Base-by-base conservation (phyloP, 768 basidiomycete genomes). In the Rhodosporidiobolus sp. region DNA sequence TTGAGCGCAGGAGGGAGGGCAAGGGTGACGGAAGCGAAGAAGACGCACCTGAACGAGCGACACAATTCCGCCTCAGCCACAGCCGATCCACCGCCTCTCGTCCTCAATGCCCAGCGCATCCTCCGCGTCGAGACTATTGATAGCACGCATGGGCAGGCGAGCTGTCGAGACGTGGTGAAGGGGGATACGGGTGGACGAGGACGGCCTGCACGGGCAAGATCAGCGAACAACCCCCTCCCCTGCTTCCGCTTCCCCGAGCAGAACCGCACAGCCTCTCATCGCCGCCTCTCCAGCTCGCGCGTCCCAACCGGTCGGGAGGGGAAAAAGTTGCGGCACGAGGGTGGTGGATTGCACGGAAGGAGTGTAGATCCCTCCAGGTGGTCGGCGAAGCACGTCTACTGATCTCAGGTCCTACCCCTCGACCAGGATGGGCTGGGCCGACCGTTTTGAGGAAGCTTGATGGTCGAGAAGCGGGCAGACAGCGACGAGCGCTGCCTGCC, bases 371-470 rank as follows among this genome's bases (percentile, higher is more conserved):
- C 63, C 58, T 70, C 63, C 69, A 70, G 69, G 69, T 70, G 59
- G 63, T 64, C 63, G 57, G 45, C 52, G 16, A 24, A 70, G 69
- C 69, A 70, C 63, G 43, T 70, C 69, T 53, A 70, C 69, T 62
- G 69, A 55, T 22, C 30, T 70, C 69, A 59, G 69, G 69, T 64
- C 69, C 69, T 70, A 64, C 69, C 69, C 69, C 35, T 70, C 30
- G 63, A n/a, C 38, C 69, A 56, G 69, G 69, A 64, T 26, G 38
- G 50, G 69, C 69, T 70, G 48, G 56, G 45, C 62, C 58, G 50
- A 64, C 63, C 59, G 69, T 70, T 70, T 70, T 70, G 63, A 63
- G 63, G 63, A 52, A 65, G 64, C 54, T 30, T n/a, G 14, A 34
- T 17, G 10, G 10, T 20, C 30, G n/a, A 22, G 5, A 9, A 28